Percentiles rank a stretch among this genome's conserved stretches.
phyloP scores from a whole-genome alignment of 768 basidiomycete genomes.

The Suillus subalutaceus region DNA sequence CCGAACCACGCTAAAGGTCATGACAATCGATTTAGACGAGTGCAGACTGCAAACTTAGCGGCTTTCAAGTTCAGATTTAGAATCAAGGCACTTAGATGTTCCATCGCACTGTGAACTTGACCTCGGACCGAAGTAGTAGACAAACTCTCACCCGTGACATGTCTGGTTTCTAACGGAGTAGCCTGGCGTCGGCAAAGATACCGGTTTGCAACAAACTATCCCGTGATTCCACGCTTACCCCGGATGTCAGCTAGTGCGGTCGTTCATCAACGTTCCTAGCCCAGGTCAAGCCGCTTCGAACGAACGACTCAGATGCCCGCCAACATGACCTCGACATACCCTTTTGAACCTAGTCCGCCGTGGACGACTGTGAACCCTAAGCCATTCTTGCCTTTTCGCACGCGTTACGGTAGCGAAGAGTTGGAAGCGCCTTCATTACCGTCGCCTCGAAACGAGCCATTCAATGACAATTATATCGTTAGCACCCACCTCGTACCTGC shows the following conservation, averaged over 20 bases:
- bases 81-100: background rate
- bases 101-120: background rate
- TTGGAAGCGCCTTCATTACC: constrained; percentile 23
- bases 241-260: background rate
- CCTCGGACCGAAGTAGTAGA: background rate
- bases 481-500: constrained; percentile 35
- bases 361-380: constrained; percentile 30
- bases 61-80: background rate
- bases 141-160: background rate
- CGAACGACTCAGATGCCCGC: background rate
- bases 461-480: constrained; percentile 25
- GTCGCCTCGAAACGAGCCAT: constrained; percentile 21
- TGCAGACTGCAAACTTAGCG: background rate
- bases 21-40: background rate
- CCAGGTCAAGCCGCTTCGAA: background rate
- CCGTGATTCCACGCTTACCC: background rate
- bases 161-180: background rate
- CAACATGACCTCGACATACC: constrained; percentile 18
- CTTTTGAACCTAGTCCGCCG: constrained; percentile 21
- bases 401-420: constrained; percentile 12
- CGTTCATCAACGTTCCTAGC: background rate
- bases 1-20: background rate
- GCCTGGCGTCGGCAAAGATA: background rate
- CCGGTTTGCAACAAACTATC: background rate
- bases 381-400: constrained; percentile 17